A percentile compares a stretch with the other conserved stretches of the same genome.
phyloP scores from a whole-genome alignment of 768 basidiomycete species.

The Panaeolus cyanescens region DNA sequence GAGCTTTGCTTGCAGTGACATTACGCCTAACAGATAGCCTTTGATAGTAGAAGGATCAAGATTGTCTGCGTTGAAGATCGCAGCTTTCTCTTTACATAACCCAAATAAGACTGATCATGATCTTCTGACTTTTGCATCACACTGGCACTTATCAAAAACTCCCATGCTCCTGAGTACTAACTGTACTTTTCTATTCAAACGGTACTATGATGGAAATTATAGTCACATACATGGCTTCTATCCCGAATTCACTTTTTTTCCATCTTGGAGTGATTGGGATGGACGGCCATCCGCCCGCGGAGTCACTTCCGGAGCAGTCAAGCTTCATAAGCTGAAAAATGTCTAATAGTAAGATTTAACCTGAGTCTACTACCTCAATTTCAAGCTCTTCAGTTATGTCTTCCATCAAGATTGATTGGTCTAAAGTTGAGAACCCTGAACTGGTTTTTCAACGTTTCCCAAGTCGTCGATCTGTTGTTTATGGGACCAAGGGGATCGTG shows the following conservation, averaged over 20 bases:
- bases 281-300: neutral
- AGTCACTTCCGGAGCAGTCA: neutral
- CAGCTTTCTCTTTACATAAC: neutral
- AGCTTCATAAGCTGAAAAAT: neutral
- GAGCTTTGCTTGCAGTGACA: conserved; percentile 61
- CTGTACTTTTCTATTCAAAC: neutral
- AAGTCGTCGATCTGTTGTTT: conserved; percentile 85
- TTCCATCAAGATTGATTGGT: conserved; percentile 47
- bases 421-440: conserved; percentile 69
- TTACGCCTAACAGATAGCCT: conserved; percentile 18
- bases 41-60: conserved; percentile 1
- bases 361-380: neutral
- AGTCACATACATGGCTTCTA: neutral
- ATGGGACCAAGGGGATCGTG: conserved; percentile 85
- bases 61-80: neutral
- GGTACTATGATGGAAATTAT: neutral
- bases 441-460: conserved; percentile 70
- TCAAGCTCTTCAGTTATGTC: conserved; percentile 24
- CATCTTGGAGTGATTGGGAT: neutral
- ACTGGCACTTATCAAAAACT: conserved; percentile 1
- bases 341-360: neutral
- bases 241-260: neutral
- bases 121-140: conserved; percentile 7
- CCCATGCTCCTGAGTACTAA: conserved; percentile 2
- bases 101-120: neutral